Percentiles rank a stretch among this genome's conserved stretches.
phyloP scores from a whole-genome alignment of 148 eudicot species.

The Silene conica region DNA sequence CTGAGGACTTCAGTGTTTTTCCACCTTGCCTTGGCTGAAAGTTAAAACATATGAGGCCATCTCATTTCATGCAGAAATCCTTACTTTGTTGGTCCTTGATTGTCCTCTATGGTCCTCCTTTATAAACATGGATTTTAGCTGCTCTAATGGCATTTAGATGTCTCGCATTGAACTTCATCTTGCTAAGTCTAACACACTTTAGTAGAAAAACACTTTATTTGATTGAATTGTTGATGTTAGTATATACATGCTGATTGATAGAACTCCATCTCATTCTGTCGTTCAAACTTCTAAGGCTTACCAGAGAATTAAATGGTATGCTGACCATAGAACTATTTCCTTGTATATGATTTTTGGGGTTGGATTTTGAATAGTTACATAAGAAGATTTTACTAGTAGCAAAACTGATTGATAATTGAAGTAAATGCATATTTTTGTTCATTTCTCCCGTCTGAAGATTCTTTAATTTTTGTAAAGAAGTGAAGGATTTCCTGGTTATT shows the following conservation, averaged over 20 bases:
- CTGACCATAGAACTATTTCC: not conserved
- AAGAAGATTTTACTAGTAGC: too few species aligned
- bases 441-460: not conserved
- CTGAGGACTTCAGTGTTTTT: not conserved
- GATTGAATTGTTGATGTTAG: not conserved
- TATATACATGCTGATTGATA: not conserved
- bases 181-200: too few species aligned
- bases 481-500: not conserved
- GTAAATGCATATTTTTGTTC: not conserved
- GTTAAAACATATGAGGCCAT: not conserved
- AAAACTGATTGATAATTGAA: too few species aligned
- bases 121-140: not conserved
- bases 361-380: too few species aligned
- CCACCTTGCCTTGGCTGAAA: not conserved
- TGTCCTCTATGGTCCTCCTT: too few species aligned
- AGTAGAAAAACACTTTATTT: not conserved
- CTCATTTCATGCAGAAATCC: not conserved
- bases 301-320: not conserved
- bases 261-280: not conserved
- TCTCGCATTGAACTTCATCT: too few species aligned
- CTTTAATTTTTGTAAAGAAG: not conserved
- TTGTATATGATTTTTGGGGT: too few species aligned
- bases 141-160: not conserved
- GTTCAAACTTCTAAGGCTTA: not conserved
- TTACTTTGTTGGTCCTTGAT: not conserved